These are phyloP conservation scores for Parascedosporium putredinis DNA, from an alignment of 2,329 filamentous ascomycete genomes.

Conservation along the genomic window DNA sequence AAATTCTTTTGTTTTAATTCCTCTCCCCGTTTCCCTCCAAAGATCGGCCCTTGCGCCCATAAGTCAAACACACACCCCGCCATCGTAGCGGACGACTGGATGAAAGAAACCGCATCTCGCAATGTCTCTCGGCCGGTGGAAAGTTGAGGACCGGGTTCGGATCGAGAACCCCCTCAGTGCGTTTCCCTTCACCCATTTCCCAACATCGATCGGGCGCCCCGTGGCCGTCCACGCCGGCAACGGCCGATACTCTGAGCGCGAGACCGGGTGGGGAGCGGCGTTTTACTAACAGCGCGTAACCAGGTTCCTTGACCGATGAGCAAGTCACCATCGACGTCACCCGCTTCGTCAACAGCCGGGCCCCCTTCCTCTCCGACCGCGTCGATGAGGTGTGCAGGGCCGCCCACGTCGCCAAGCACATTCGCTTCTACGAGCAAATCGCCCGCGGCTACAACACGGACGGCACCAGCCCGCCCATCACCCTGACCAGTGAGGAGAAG, in stretches of 20 bases:
- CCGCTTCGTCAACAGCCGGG: conserved; percentile 6
- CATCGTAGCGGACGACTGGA: no score
- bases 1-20: no score
- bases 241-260: no score
- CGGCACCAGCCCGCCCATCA: not conserved
- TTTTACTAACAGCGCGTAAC: no score
- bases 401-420: conserved; percentile 30
- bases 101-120: no score
- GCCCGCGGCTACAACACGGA: conserved; percentile 17
- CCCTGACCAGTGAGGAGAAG: conserved; percentile 24
- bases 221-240: no score
- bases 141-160: conserved; percentile 1
- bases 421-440: conserved; percentile 26
- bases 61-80: not conserved
- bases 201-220: no score
- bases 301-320: conserved; percentile 4
- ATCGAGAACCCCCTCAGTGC: conserved; percentile 7
- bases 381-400: conserved; percentile 16
- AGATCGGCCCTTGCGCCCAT: not conserved
- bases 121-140: conserved; percentile 4
- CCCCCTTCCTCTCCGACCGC: not conserved
- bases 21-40: no score
- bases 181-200: not conserved
- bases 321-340: conserved; percentile 4
- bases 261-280: no score